Conservation (phyloP, 306 rosid species). For the Gleditsia sinensis region DNA sequence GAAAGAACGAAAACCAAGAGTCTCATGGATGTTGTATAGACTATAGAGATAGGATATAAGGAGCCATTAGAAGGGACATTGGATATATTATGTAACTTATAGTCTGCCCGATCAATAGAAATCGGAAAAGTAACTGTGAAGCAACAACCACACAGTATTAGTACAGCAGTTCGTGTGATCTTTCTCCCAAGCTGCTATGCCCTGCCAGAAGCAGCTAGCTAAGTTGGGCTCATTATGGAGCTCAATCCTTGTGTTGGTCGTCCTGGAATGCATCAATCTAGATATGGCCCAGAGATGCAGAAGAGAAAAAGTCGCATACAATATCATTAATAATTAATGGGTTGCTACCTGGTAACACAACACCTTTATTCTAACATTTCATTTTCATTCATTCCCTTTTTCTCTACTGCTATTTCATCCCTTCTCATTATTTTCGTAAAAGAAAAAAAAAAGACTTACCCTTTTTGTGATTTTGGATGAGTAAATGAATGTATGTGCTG, state of each 20-base stretch:
- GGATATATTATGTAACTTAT: constrained; percentile 10
- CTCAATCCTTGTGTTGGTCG: constrained; percentile 21
- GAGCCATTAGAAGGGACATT: constrained; percentile 26
- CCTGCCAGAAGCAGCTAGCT: constrained; percentile 19
- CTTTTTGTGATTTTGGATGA: too few species aligned
- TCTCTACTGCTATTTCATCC: background rate
- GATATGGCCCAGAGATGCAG: constrained; percentile 30
- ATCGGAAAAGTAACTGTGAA: constrained; percentile 33
- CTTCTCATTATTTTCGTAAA: too few species aligned
- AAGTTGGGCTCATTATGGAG: constrained; percentile 17
- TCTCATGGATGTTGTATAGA: background rate
- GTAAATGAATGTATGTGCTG: background rate
- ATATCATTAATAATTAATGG: background rate
- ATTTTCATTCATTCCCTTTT: background rate
- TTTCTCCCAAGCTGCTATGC: background rate
- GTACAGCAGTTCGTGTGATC: background rate
- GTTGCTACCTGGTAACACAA: background rate
- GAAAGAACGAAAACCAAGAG: too few species aligned
- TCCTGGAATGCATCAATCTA: background rate
- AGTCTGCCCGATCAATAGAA: constrained; percentile 19
- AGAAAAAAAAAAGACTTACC: too few species aligned
- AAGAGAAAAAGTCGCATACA: background rate
- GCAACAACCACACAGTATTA: constrained; percentile 26
- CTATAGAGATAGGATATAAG: background rate
- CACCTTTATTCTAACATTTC: background rate